Percentiles rank a stretch among this genome's conserved stretches.
Evolutionary conservation across 75 land plant genomes (phyloP).

Genomic region (Picea sitchensis): DNA sequence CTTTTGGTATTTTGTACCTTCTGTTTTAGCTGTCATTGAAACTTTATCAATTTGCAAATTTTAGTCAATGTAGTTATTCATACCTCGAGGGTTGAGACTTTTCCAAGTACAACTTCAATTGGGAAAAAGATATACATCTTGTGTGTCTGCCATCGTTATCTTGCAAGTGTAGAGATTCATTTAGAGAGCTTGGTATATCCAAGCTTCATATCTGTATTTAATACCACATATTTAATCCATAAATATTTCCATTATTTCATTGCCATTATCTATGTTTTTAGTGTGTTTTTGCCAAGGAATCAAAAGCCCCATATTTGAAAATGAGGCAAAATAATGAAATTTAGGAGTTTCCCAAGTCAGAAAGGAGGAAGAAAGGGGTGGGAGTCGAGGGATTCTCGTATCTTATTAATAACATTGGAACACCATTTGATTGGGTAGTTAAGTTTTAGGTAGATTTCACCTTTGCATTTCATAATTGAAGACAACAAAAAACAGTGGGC

Average conservation of each 20-base stretch:
- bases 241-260: not conserved
- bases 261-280: not conserved
- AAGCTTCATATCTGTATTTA: not conserved
- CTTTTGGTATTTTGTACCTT: not conserved
- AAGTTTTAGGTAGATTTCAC: not conserved
- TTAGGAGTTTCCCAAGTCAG: not conserved
- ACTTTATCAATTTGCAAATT: not conserved
- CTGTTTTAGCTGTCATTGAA: not conserved
- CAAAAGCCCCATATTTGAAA: not conserved
- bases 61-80: not conserved
- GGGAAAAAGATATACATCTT: too few relatives aligned
- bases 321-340: not conserved
- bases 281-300: not conserved
- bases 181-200: not conserved
- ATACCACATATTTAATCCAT: not conserved
- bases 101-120: too few relatives aligned
- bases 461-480: not conserved
- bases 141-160: too few relatives aligned
- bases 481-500: not conserved
- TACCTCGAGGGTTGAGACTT: too few relatives aligned
- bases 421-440: not conserved
- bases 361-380: not conserved
- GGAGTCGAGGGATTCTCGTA: not conserved
- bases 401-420: not conserved
- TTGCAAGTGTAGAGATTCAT: too few relatives aligned